phyloP scores from a whole-genome alignment of 352 stramenopile genomes.

The Hyaloperonospora brassicae region DNA sequence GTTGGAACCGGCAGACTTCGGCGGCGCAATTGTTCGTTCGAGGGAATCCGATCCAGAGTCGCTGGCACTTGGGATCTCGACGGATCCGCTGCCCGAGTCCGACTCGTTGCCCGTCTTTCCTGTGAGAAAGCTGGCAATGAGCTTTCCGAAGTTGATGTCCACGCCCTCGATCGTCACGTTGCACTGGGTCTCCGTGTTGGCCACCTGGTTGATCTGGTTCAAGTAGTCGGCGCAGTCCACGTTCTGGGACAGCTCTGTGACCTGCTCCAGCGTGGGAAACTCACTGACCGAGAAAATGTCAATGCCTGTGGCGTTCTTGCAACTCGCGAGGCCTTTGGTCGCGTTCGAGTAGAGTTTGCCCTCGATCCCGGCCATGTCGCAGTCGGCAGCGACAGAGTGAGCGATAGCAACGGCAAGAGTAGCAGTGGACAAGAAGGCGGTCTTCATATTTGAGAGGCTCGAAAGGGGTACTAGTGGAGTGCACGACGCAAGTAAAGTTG shows the following conservation, averaged over 20 bases:
- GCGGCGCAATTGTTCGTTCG: not conserved
- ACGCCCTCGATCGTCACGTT: constrained; percentile 24
- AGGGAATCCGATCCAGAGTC: not conserved
- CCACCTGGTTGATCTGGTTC: constrained; percentile 4
- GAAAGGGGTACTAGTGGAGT: not conserved
- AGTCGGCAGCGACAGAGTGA: not conserved
- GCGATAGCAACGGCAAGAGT: not conserved
- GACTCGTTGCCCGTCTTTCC: constrained; percentile 56
- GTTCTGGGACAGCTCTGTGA: constrained; percentile 1
- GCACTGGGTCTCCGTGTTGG: constrained; percentile 6
- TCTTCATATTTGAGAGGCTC: constrained; percentile 1
- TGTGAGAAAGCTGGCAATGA: constrained; percentile 42
- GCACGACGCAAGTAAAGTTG: no score
- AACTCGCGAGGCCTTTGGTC: not conserved
- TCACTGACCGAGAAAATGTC: not conserved
- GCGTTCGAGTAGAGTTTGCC: constrained; percentile 2
- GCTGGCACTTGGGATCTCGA: not conserved
- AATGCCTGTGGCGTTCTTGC: constrained; percentile 1
- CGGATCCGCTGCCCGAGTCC: constrained; percentile 19
- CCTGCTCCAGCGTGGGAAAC: constrained; percentile 1
- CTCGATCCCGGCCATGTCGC: not conserved
- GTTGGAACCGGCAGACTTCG: not conserved
- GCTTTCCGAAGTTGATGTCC: constrained; percentile 29
- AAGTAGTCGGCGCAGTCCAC: constrained; percentile 1
- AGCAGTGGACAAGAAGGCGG: constrained; percentile 1